Conservation (phyloP, 116 monocot genomes). For the Papilionanthe hybrid region DNA sequence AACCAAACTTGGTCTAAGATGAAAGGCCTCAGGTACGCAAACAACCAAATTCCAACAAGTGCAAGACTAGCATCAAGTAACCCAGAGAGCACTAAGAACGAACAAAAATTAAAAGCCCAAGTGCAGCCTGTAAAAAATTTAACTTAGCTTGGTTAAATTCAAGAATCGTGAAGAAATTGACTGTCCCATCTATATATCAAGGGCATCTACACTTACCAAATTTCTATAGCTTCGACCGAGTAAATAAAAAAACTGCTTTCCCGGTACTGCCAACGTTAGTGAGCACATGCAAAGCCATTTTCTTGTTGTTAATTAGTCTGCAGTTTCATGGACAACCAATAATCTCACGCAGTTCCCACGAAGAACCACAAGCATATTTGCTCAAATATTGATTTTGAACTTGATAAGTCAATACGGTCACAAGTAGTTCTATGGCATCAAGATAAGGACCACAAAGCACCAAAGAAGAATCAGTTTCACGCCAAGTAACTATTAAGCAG, state of each 20-base stretch:
- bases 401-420: not conserved
- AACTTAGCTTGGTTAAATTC: no score
- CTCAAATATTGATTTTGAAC: constrained; percentile 2
- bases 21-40: not conserved
- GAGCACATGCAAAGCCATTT: not conserved
- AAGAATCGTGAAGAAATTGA: constrained; percentile 4
- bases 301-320: not conserved
- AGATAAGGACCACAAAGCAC: constrained; percentile 1
- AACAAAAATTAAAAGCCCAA: not conserved
- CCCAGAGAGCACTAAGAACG: constrained; percentile 7
- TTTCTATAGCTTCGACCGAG: not conserved
- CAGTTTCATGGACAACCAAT: not conserved
- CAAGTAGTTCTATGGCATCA: not conserved
- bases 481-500: not conserved
- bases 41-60: not conserved
- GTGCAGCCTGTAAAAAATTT: constrained; percentile 3
- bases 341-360: not conserved
- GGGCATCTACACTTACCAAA: not conserved
- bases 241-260: not conserved
- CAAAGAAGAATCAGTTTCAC: constrained; percentile 3
- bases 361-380: not conserved
- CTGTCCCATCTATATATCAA: constrained; percentile 1
- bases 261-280: no score
- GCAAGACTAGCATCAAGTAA: constrained; percentile 8
- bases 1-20: not conserved